phyloP scores from a whole-genome alignment of 2,329 filamentous ascomycete species.

The Talaromyces atroroseus region DNA sequence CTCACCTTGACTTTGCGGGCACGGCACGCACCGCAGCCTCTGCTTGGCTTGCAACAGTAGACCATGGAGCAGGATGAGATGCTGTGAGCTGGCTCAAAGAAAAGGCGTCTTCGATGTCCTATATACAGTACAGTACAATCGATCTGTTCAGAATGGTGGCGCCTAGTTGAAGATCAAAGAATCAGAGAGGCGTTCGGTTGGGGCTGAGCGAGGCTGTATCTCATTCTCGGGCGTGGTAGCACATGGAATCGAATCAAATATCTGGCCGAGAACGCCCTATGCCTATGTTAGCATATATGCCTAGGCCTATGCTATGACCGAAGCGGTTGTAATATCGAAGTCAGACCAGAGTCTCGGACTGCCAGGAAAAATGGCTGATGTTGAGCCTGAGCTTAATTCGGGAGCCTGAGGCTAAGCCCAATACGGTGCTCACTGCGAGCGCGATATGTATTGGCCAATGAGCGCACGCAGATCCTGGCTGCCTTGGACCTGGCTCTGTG shows the following conservation, averaged over 20 bases:
- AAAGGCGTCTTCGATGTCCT: background rate
- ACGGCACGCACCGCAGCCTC: conserved; percentile 32
- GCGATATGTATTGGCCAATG: too few species aligned
- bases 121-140: background rate
- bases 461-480: too few species aligned
- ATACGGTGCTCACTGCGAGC: too few species aligned
- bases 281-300: background rate
- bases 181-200: background rate
- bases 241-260: background rate
- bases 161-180: background rate
- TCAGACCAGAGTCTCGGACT: background rate
- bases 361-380: background rate
- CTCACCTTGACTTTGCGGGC: conserved; percentile 26
- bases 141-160: background rate
- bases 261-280: background rate
- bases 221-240: too few species aligned
- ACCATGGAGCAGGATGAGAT: conserved; percentile 19
- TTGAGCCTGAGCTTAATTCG: background rate
- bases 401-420: background rate
- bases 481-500: too few species aligned
- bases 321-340: background rate
- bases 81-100: background rate
- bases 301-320: too few species aligned
- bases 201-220: too few species aligned
- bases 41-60: conserved; percentile 29